Evolutionary conservation across 2,329 filamentous ascomycete genomes (phyloP).

Genomic region (Sporothrix luriei): DNA sequence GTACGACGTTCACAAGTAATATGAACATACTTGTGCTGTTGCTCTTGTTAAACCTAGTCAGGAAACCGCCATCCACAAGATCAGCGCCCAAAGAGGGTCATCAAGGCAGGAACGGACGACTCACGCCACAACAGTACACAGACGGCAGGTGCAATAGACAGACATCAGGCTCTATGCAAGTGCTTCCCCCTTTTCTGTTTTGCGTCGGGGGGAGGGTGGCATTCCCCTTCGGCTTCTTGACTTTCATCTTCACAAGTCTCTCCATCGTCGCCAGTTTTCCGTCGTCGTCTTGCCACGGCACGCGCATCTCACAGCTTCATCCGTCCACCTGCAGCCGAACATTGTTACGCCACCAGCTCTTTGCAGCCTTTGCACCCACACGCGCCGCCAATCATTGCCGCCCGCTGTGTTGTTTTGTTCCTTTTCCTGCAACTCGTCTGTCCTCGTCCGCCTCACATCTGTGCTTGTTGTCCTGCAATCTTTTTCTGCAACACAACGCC

Average conservation of each 20-base stretch:
- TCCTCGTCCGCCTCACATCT: constrained; percentile 16
- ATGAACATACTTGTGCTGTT: not conserved
- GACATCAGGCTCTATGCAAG: constrained; percentile 25
- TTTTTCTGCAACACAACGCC: constrained; percentile 28
- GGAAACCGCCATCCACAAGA: constrained; percentile 16
- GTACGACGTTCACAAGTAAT: not conserved
- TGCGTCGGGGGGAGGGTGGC: not conserved
- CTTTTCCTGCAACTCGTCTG: constrained; percentile 1
- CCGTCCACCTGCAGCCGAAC: constrained; percentile 26
- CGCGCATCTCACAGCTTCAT: constrained; percentile 26
- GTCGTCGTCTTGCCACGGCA: not conserved
- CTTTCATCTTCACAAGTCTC: not conserved
- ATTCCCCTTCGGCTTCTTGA: constrained; percentile 6
- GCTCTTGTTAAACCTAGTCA: not conserved
- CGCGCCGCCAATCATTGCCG: constrained; percentile 26
- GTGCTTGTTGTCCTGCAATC: constrained; percentile 29
- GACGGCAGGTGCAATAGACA: constrained; percentile 26
- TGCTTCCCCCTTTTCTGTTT: not conserved
- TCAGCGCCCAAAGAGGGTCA: constrained; percentile 15
- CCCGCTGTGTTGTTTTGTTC: constrained; percentile 19
- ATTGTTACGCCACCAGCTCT: not conserved
- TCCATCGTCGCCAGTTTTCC: constrained; percentile 1
- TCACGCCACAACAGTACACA: not conserved
- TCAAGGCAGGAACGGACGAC: constrained; percentile 9
- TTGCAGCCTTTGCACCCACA: not conserved